A percentile compares a stretch with the other conserved stretches of the same genome.
Conservation (phyloP, 768 basidiomycete species). For the Gloeopeniophorella convolvens region DNA sequence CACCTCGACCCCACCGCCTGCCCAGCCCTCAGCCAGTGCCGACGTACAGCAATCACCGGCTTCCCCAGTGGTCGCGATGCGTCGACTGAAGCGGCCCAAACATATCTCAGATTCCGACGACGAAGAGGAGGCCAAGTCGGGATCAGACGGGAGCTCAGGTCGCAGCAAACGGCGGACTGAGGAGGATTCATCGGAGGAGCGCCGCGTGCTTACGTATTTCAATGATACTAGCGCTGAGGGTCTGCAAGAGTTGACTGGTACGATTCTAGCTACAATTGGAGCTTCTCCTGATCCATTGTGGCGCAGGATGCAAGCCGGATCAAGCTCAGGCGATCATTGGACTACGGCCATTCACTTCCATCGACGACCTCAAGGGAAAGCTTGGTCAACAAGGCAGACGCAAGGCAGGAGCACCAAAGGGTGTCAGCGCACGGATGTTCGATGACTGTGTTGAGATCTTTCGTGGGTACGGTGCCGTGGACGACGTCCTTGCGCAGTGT, state of each 20-base stretch:
- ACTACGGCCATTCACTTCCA: constrained; percentile 72
- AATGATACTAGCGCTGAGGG: constrained; percentile 56
- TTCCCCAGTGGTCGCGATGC: constrained; percentile 36
- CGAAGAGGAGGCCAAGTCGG: constrained; percentile 55
- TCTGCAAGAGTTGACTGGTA: constrained; percentile 72
- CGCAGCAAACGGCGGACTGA: constrained; percentile 28
- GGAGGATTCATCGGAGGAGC: constrained; percentile 36
- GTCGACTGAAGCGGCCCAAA: constrained; percentile 47
- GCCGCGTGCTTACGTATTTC: constrained; percentile 59
- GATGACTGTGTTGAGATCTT: constrained; percentile 86
- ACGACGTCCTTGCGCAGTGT: constrained; percentile 82
- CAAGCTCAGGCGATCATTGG: constrained; percentile 77
- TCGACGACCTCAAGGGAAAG: constrained; percentile 68
- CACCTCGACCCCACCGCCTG: constrained; percentile 33
- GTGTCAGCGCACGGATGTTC: constrained; percentile 85
- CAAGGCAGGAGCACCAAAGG: constrained; percentile 75
- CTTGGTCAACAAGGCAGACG: constrained; percentile 63
- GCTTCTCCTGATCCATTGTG: constrained; percentile 9
- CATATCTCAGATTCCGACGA: constrained; percentile 57
- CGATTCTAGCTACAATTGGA: constrained; percentile 19
- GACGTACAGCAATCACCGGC: constrained; percentile 35
- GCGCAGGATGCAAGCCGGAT: constrained; percentile 65
- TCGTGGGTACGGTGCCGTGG: constrained; percentile 79
- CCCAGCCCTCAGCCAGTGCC: constrained; percentile 34
- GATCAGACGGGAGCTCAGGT: constrained; percentile 40